Base-by-base conservation (phyloP, 2,329 filamentous ascomycete genomes). In the Penicillium sp. region DNA sequence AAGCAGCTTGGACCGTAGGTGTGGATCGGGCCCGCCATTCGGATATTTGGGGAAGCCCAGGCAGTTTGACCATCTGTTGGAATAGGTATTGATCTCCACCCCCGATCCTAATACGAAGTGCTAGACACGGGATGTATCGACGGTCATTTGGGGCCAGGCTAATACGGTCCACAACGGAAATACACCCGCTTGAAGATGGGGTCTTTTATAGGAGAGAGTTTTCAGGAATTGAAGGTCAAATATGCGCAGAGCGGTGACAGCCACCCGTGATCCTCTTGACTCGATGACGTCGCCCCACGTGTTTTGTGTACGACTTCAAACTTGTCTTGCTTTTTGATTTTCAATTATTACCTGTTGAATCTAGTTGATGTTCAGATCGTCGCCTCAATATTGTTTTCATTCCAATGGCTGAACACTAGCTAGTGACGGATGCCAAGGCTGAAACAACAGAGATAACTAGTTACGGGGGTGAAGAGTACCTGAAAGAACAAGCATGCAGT, bases 1-100 rank as follows among this genome's bases (percentile, higher is more conserved):
- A 64, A 81, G 67, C 87, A 90, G 51, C 78, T 80, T 26, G 80
- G 70, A 56, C 83, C 83, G 61, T 83, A 84, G 11, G 82, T 87
- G 69, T 89, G 86, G 44, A 75, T 65, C 59, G 71, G 66, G 56
- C 70, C 70, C 47, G 74, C 65, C 75, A 77, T 78, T 46, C 47
- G 47, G 47, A 49, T 18, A 34, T 27, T 40, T 49, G 23, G 7
- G 38, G 35, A 42, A 35, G 4, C 16, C 35, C 46, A n/a, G n/a
- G 35, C n/a, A 16, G 16, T 38, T 13, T 48, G 36, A 38, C 14
- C 35, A 18, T 9, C 9, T 26, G 36, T 23, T 48, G 19, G 36
- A 42, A 27, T 7, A 41, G 26, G 46, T 48, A 42, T 30, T 30
- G 26, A 50, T 38, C 51, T 50, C 46, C 51, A 50, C 51, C 13